Conservation (phyloP, 768 basidiomycete genomes). For the Hericium erinaceus region DNA sequence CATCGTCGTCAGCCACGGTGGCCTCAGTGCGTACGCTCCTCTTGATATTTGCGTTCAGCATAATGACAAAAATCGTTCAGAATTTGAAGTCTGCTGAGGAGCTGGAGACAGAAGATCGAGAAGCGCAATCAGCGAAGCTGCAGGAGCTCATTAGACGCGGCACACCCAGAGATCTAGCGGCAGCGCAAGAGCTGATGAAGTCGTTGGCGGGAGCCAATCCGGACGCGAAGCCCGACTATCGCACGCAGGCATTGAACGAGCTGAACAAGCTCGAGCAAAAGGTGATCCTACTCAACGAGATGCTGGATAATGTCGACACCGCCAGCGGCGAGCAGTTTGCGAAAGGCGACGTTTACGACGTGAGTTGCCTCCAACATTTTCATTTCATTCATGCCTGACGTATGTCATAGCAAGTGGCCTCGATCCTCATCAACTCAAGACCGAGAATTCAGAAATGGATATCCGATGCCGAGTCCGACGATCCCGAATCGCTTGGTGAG, state of each 20-base stretch:
- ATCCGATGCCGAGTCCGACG: slow-evolving; percentile 82
- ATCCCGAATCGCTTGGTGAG: slow-evolving; percentile 83
- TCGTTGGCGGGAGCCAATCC: slow-evolving; percentile 90
- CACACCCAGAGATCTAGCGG: slow-evolving; percentile 89
- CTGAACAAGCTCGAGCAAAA: slow-evolving; percentile 93
- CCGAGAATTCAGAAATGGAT: slow-evolving; percentile 99
- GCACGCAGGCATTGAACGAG: slow-evolving; percentile 79
- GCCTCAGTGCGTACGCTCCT: slow-evolving; percentile 13
- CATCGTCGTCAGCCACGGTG: slow-evolving; percentile 34
- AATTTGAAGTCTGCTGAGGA: slow-evolving; percentile 93
- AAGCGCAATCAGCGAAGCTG: slow-evolving; percentile 94
- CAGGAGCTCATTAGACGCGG: slow-evolving; percentile 96
- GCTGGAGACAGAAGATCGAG: slow-evolving; percentile 90
- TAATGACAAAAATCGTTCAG: slow-evolving; percentile 26
- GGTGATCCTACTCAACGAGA: slow-evolving; percentile 91
- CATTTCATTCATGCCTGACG: background rate
- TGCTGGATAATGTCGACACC: slow-evolving; percentile 85
- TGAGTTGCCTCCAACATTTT: slow-evolving; percentile 24
- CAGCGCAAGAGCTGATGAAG: slow-evolving; percentile 98
- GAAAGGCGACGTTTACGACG: slow-evolving; percentile 88
- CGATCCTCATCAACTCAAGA: slow-evolving; percentile 68
- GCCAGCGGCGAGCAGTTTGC: slow-evolving; percentile 70
- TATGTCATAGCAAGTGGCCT: slow-evolving; percentile 70
- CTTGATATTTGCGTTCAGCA: background rate
- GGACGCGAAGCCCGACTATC: slow-evolving; percentile 90